Evolutionary conservation across 2,329 filamentous ascomycete species (phyloP).

Genomic region (Nothophaeocryptopus gaeumannii): DNA sequence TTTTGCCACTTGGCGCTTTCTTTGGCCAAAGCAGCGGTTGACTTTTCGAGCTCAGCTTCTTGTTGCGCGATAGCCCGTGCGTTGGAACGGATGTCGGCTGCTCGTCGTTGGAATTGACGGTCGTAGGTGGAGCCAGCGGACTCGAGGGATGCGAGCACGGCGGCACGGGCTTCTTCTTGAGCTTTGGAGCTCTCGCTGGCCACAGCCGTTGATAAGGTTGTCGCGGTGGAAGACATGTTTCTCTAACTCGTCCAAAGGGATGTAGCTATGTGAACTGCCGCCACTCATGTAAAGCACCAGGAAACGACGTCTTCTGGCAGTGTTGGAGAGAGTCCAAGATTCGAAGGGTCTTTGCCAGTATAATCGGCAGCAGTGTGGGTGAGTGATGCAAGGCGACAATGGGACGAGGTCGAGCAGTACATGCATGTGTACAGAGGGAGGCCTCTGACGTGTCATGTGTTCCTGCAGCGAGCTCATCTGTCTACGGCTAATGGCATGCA

Average conservation of each 20-base stretch:
- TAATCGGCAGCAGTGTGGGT: too few species aligned
- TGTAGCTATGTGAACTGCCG: too few species aligned
- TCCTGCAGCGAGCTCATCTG: too few species aligned
- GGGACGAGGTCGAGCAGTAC: too few species aligned
- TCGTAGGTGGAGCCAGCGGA: conserved; percentile 67
- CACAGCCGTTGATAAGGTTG: conserved; percentile 19
- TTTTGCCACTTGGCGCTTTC: conserved; percentile 65
- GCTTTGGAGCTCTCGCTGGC: conserved; percentile 30
- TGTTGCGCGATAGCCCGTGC: conserved; percentile 63
- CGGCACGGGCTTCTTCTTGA: conserved; percentile 50
- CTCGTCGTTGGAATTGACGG: conserved; percentile 64
- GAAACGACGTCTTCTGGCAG: too few species aligned
- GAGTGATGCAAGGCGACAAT: too few species aligned
- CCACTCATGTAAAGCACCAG: neutral
- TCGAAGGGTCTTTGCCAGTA: too few species aligned
- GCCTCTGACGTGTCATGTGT: too few species aligned
- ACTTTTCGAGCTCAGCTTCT: conserved; percentile 47
- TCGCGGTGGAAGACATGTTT: conserved; percentile 14
- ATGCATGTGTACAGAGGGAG: too few species aligned
- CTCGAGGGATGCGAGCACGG: conserved; percentile 49
- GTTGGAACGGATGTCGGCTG: conserved; percentile 67
- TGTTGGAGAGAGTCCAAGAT: too few species aligned
- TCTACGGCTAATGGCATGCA: too few species aligned
- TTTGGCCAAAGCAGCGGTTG: conserved; percentile 55
- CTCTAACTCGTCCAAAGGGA: too few species aligned